Percentiles rank a stretch among this genome's conserved stretches.
Evolutionary conservation across 768 basidiomycete genomes (phyloP).

Genomic region (Leccinum disarticulatum): DNA sequence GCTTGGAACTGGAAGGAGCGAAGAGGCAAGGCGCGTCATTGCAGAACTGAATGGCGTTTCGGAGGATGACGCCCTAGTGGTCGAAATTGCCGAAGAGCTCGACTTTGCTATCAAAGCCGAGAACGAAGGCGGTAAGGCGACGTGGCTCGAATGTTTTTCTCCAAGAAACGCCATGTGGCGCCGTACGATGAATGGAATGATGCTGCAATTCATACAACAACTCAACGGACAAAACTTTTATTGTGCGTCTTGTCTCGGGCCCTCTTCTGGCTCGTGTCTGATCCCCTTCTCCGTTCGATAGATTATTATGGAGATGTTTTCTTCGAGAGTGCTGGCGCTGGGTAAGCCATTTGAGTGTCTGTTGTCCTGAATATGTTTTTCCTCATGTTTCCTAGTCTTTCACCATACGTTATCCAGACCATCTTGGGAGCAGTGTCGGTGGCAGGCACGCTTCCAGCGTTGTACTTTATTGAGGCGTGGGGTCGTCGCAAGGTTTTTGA

Average conservation of each 20-base stretch:
- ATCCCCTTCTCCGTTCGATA: slow-evolving; percentile 24
- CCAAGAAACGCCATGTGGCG: slow-evolving; percentile 66
- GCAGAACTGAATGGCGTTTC: slow-evolving; percentile 66
- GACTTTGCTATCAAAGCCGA: slow-evolving; percentile 65
- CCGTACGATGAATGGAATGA: slow-evolving; percentile 78
- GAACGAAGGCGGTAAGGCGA: slow-evolving; percentile 79
- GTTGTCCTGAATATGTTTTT: not conserved
- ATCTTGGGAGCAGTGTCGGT: slow-evolving; percentile 77
- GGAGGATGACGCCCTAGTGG: slow-evolving; percentile 55
- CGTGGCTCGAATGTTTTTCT: slow-evolving; percentile 79
- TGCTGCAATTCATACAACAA: slow-evolving; percentile 80
- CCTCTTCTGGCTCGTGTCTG: not conserved
- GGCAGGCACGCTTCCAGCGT: slow-evolving; percentile 66
- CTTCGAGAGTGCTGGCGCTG: slow-evolving; percentile 71
- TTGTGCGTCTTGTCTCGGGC: slow-evolving; percentile 41
- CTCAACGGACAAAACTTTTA: slow-evolving; percentile 82
- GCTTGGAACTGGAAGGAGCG: slow-evolving; percentile 52
- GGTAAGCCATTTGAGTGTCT: slow-evolving; percentile 35
- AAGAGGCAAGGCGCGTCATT: slow-evolving; percentile 61
- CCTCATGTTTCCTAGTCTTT: slow-evolving; percentile 39
- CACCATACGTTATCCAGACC: slow-evolving; percentile 71
- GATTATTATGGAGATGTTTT: slow-evolving; percentile 82
- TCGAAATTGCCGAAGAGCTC: slow-evolving; percentile 63
- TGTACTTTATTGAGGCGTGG: slow-evolving; percentile 67
- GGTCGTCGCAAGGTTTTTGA: slow-evolving; percentile 61